Conservation (phyloP, 306 rosid genomes). For the Lotus japonicus region DNA sequence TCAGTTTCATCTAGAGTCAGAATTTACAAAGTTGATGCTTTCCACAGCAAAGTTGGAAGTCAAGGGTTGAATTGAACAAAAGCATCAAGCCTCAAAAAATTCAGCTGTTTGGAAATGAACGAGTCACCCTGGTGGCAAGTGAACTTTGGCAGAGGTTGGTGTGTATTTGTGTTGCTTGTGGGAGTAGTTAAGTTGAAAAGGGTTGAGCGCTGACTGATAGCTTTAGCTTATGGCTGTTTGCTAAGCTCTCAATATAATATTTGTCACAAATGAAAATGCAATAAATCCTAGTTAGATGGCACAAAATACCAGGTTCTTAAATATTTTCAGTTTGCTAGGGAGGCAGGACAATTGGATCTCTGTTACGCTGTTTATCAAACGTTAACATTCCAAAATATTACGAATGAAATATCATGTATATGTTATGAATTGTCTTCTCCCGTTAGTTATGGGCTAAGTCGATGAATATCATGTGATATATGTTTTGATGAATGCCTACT, state of each 20-base stretch:
- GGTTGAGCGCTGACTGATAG: neutral
- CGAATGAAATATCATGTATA: neutral
- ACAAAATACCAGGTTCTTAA: neutral
- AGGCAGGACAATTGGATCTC: neutral
- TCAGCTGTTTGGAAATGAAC: no score
- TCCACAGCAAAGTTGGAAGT: no score
- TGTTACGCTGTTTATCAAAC: neutral
- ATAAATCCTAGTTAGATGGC: neutral
- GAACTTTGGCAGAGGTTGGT: no score
- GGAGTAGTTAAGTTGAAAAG: neutral
- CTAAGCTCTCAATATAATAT: neutral
- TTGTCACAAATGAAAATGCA: constrained; percentile 1
- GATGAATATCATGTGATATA: neutral
- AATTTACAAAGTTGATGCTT: no score
- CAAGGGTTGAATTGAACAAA: no score
- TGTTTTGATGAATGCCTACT: constrained; percentile 10
- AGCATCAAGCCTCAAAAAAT: no score
- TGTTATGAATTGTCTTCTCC: neutral
- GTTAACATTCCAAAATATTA: neutral
- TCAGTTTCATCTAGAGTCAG: no score
- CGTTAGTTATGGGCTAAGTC: no score
- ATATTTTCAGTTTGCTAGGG: constrained; percentile 1
- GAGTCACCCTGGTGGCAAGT: no score
- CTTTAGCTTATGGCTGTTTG: neutral
- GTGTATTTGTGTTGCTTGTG: no score